A percentile compares a stretch with the other conserved stretches of the same genome.
These are phyloP conservation scores for Scenedesmus sp. DNA, from an alignment of 163 green algal species.

Conservation along the genomic window DNA sequence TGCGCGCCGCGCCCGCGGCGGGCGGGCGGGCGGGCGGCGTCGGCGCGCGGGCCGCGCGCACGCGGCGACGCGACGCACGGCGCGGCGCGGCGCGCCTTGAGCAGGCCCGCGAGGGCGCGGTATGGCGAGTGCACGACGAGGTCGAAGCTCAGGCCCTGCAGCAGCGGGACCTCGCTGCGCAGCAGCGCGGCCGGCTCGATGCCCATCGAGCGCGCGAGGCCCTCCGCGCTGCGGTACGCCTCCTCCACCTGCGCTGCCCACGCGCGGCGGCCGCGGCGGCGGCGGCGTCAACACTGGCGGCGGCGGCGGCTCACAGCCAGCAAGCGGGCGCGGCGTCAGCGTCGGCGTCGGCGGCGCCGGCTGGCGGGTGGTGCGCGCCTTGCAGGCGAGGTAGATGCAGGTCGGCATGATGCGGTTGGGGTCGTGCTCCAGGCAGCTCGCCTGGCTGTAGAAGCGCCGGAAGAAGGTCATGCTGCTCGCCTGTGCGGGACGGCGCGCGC, in stretches of 20 bases:
- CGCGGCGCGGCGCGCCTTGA: conserved; percentile 41
- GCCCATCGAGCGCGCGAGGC: conserved; percentile 54
- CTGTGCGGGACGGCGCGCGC: too few species aligned
- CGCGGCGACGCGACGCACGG: conserved; percentile 12
- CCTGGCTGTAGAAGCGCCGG: conserved; percentile 77
- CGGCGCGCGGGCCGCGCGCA: conserved; percentile 12
- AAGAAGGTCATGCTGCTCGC: too few species aligned
- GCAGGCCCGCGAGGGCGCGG: conserved; percentile 54
- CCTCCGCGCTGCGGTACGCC: conserved; percentile 73
- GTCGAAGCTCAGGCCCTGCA: conserved; percentile 83
- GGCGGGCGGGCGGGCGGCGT: too few species aligned
- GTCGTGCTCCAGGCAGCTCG: conserved; percentile 74
- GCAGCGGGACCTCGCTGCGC: conserved; percentile 67
- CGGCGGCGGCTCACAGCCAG: too few species aligned
- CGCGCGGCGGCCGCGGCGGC: too few species aligned
- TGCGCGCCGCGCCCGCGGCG: background rate
- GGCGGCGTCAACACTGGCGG: too few species aligned
- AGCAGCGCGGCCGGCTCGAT: conserved; percentile 45
- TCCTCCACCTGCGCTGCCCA: conserved; percentile 80
- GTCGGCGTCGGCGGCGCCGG: background rate
- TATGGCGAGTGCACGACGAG: conserved; percentile 79
- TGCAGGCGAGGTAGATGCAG: conserved; percentile 85
- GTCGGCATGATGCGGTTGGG: conserved; percentile 77
- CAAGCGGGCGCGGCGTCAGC: background rate
- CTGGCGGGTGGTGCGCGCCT: conserved; percentile 56